Base-by-base conservation (phyloP, 1,284 basidiomycete genomes). In the Paramarasmius palmivorus region DNA sequence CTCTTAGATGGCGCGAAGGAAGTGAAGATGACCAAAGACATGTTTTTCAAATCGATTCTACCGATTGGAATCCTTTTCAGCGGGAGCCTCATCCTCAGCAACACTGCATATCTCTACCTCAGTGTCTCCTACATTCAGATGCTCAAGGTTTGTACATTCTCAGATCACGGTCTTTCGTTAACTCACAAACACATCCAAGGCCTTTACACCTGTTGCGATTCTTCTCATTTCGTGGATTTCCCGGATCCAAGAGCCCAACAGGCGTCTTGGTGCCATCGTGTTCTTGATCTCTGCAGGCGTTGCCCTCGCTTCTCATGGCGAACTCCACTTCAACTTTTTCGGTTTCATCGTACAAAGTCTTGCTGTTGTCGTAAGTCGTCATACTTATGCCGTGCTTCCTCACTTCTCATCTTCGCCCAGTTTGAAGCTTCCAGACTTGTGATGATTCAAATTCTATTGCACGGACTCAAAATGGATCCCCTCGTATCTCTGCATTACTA, bases 381-480 rank as follows among this genome's bases (percentile, higher is more conserved):
- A 12, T 4, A 47, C 20, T 34, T 29, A 32, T n/a, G 32, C 32
- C 12, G 9, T 36, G 15, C 8, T 15, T 5, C 51, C 32, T 59
- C 35, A 61, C 39, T 45, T 46, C 17, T 2, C 9, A 26, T 14
- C 32, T 12, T n/a, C 29, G 7, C 2, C 34, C 34, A 86, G 81
- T 95, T 95, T 61, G 93, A 95, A 71, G 87, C 91, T 1, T 92
- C 90, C 34, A 86, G 95, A 48, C 83, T 98, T 17, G 94, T 98
- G 41, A 95, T 98, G 90, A 97, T 98, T 59, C 91, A 98, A 70
- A 86, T 96, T 53, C 84, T 98, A 40, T 81, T 98, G 2, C 95
- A 98, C 70, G 95, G 95, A 47, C 78, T 97, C 70, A 96, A 98
- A 78, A 93, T 98, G 95, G 93, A 97, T 72, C 95, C 95, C 2